Conservation (phyloP, 208 protist species). For the Angomonas deanei region DNA sequence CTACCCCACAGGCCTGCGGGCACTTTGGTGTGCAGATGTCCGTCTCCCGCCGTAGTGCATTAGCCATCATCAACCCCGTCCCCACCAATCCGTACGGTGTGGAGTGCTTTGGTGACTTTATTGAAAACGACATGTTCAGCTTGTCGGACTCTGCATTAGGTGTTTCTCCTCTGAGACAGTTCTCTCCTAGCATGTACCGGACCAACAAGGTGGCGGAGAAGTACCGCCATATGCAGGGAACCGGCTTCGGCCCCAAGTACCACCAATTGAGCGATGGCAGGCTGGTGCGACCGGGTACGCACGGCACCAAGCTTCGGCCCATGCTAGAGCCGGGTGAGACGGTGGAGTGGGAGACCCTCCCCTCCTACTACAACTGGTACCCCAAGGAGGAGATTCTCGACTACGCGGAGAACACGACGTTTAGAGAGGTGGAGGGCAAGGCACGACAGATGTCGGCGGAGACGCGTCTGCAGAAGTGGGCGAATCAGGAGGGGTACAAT, state of each 20-base stretch:
- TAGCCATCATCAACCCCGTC: conserved; percentile 84
- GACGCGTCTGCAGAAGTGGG: conserved; percentile 11
- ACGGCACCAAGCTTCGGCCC: conserved; percentile 76
- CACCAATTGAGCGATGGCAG: conserved; percentile 78
- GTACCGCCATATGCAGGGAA: conserved; percentile 83
- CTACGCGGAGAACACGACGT: conserved; percentile 86
- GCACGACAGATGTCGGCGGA: conserved; percentile 44
- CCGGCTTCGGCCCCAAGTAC: conserved; percentile 78
- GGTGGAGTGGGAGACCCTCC: conserved; percentile 81
- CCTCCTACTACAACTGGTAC: conserved; percentile 89
- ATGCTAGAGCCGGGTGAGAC: conserved; percentile 81
- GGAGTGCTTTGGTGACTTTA: conserved; percentile 88
- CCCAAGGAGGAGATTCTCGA: conserved; percentile 82
- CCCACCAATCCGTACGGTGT: conserved; percentile 84
- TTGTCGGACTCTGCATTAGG: conserved; percentile 80
- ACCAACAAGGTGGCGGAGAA: conserved; percentile 81
- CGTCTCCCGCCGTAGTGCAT: conserved; percentile 64
- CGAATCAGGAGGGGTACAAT: conserved; percentile 9
- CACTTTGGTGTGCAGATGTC: conserved; percentile 84
- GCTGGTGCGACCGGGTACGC: conserved; percentile 76
- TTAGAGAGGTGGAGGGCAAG: conserved; percentile 67
- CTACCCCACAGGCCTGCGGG: conserved; percentile 75
- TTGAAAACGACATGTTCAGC: conserved; percentile 88
- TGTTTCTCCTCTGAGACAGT: conserved; percentile 71
- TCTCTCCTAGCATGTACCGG: conserved; percentile 62